These are phyloP conservation scores for Cytospora paraplurivora DNA, from an alignment of 2,329 filamentous ascomycete genomes.

Conservation along the genomic window DNA sequence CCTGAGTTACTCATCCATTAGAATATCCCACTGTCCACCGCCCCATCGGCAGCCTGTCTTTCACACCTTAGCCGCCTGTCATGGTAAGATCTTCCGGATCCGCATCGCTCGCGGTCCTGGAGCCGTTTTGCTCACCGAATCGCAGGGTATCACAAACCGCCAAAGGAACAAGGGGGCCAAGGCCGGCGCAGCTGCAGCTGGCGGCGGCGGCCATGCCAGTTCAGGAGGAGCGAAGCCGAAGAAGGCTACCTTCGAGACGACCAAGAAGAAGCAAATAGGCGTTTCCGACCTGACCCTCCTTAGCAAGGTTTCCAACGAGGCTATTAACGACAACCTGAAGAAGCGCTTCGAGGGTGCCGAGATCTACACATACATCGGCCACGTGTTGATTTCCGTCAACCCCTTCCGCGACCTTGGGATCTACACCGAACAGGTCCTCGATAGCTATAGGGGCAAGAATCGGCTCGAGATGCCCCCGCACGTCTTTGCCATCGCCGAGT, in stretches of 20 bases:
- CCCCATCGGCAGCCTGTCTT: conserved; percentile 7
- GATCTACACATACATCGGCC: conserved; percentile 99
- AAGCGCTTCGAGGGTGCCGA: conserved; percentile 96
- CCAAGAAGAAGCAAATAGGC: conserved; percentile 99
- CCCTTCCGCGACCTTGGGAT: conserved; percentile 97
- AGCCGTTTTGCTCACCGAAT: conserved; percentile 13
- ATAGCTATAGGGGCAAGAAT: conserved; percentile 96
- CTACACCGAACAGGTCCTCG: conserved; percentile 91
- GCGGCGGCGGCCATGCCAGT: conserved; percentile 44
- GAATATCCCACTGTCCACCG: conserved; percentile 15
- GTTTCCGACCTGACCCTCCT: conserved; percentile 96
- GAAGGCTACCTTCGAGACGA: conserved; percentile 93
- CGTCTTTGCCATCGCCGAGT: conserved; percentile 96
- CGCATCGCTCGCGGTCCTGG: conserved; percentile 1
- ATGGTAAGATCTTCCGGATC: conserved; percentile 24
- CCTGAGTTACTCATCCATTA: conserved; percentile 15
- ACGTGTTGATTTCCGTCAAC: conserved; percentile 98
- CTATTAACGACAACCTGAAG: conserved; percentile 98
- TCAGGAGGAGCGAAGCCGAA: conserved; percentile 68
- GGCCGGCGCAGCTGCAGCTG: conserved; percentile 45
- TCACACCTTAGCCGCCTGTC: conserved; percentile 16
- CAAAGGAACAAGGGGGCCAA: conserved; percentile 50
- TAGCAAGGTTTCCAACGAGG: conserved; percentile 98
- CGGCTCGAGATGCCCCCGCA: conserved; percentile 92
- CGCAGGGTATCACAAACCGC: conserved; percentile 53